Evolutionary conservation across 768 basidiomycete species (phyloP).

Genomic region (Calocybe indica): DNA sequence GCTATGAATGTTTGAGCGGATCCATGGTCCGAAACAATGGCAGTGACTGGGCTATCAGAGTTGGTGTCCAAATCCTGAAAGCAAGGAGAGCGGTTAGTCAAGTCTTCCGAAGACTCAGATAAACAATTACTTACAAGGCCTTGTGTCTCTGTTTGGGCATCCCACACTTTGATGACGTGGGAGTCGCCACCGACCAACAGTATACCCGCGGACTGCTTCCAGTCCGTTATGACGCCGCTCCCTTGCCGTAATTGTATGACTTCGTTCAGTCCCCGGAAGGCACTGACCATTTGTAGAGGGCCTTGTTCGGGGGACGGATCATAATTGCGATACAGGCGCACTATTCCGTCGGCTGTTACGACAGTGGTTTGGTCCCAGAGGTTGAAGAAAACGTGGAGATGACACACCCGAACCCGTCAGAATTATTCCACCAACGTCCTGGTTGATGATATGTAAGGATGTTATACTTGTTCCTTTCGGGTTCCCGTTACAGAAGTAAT

Average conservation of each 20-base stretch:
- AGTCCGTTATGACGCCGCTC: constrained; percentile 82
- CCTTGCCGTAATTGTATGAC: constrained; percentile 70
- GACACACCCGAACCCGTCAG: constrained; percentile 77
- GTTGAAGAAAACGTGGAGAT: background rate
- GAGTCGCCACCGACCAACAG: constrained; percentile 92
- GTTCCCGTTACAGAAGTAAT: constrained; percentile 87
- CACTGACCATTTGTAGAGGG: constrained; percentile 86
- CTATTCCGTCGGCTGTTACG: constrained; percentile 76
- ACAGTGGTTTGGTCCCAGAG: background rate
- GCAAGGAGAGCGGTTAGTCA: constrained; percentile 2
- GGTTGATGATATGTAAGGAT: constrained; percentile 87
- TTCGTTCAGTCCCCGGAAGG: constrained; percentile 86
- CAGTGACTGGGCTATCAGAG: constrained; percentile 85
- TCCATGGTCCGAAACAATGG: constrained; percentile 72
- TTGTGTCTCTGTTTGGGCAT: constrained; percentile 83
- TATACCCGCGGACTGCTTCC: constrained; percentile 85
- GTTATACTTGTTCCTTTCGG: constrained; percentile 79
- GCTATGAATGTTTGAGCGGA: constrained; percentile 79
- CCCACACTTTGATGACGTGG: constrained; percentile 87
- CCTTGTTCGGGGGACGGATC: constrained; percentile 67
- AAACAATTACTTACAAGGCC: constrained; percentile 46
- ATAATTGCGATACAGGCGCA: constrained; percentile 91
- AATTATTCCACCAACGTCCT: constrained; percentile 89
- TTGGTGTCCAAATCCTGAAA: constrained; percentile 83
- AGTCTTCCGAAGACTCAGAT: background rate